Conservation (phyloP, 1,284 basidiomycete species). For the Veloporphyrellus conicus region DNA sequence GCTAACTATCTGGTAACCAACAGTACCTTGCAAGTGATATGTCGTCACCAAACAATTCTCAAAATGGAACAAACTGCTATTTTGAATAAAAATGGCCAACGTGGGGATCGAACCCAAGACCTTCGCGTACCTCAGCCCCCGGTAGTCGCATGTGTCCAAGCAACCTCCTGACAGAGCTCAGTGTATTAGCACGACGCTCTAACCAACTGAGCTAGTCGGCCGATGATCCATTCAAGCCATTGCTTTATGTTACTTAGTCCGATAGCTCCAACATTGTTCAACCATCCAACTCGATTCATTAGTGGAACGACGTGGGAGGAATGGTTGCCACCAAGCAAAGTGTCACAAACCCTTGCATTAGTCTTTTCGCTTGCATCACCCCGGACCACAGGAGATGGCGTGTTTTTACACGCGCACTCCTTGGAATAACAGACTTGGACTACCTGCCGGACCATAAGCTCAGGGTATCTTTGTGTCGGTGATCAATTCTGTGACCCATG, state of each 20-base stretch:
- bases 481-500: slow-evolving; percentile 40
- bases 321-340: too few species aligned
- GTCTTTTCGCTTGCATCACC: neutral
- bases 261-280: too few species aligned
- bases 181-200: slow-evolving; percentile 33
- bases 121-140: slow-evolving; percentile 24
- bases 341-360: neutral
- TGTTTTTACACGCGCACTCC: neutral
- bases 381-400: neutral
- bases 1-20: too few species aligned
- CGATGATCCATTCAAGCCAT: neutral
- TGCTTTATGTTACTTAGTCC: too few species aligned
- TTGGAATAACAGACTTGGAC: neutral
- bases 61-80: too few species aligned
- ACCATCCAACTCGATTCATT: too few species aligned
- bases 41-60: too few species aligned
- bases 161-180: neutral
- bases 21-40: too few species aligned
- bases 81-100: slow-evolving; percentile 26
- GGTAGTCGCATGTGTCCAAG: neutral
- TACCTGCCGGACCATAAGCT: neutral
- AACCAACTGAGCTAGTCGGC: slow-evolving; percentile 33
- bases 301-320: too few species aligned
- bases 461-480: slow-evolving; percentile 1
- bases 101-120: slow-evolving; percentile 37